Percentiles rank a stretch among this genome's conserved stretches.
Evolutionary conservation across 306 rosid species (phyloP).

Genomic region (Crataegus laevigata): DNA sequence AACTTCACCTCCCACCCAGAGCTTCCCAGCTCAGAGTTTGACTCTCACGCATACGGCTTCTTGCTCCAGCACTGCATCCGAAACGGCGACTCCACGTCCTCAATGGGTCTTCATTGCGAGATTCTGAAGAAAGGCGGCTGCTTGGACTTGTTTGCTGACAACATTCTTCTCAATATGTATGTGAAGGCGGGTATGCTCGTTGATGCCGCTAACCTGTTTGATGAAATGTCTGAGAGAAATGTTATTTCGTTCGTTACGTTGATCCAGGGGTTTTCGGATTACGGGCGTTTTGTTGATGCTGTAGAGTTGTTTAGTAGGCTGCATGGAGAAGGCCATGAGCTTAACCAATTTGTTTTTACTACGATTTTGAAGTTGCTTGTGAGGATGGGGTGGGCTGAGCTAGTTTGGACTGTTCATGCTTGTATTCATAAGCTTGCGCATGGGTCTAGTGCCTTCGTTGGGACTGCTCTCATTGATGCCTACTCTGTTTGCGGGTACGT

Average conservation of each 20-base stretch:
- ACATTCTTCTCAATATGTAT: slow-evolving; percentile 31
- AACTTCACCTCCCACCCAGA: neutral
- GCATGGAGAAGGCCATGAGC: slow-evolving; percentile 41
- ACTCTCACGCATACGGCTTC: slow-evolving; percentile 27
- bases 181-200: slow-evolving; percentile 20
- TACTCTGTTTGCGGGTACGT: slow-evolving; percentile 36
- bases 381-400: slow-evolving; percentile 31
- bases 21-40: slow-evolving; percentile 23
- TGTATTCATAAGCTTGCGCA: slow-evolving; percentile 34
- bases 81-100: slow-evolving; percentile 15
- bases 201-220: slow-evolving; percentile 29
- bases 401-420: slow-evolving; percentile 31
- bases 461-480: slow-evolving; percentile 47
- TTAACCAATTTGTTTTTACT: slow-evolving; percentile 40
- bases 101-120: slow-evolving; percentile 27
- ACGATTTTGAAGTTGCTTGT: slow-evolving; percentile 34
- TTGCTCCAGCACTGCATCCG: slow-evolving; percentile 28
- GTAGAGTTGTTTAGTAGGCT: slow-evolving; percentile 30
- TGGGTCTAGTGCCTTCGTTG: slow-evolving; percentile 32
- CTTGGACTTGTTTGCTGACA: slow-evolving; percentile 37
- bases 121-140: slow-evolving; percentile 35
- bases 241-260: slow-evolving; percentile 43
- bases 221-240: slow-evolving; percentile 35
- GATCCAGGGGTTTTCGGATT: slow-evolving; percentile 27
- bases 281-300: slow-evolving; percentile 19